Evolutionary conservation across 1,284 basidiomycete genomes (phyloP), one percentile per base, ranked within the genome.

Genomic region (Paramarasmius palmivorus): DNA sequence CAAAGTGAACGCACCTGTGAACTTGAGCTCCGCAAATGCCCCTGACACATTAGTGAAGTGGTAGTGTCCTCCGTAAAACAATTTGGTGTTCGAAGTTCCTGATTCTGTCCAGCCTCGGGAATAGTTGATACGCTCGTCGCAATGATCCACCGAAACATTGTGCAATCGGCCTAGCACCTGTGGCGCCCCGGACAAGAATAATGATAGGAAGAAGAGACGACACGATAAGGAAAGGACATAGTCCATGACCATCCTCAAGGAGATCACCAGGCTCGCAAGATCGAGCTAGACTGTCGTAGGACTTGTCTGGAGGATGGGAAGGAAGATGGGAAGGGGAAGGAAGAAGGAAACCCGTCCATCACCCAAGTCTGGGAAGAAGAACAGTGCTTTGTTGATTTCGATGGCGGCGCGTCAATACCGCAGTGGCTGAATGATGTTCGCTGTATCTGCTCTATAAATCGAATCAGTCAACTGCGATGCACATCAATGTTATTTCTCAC

Each of bases 101-200:
- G 35, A 53, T 38, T 34, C n/a, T 2, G n/a, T 59, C 60, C 40
- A 40, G 32, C 39, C 59, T 45, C 39, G 19, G 5, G 45, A 52
- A 19, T 32, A 72, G n/a, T 57, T 49, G 20, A 71, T 68, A 20
- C 61, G 53, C 7, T 60, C 42, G 53, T 70, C 57, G 17, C 59
- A 58, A 53, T 73, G 70, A 57, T 73, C 70, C 10, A 75, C 46
- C 2, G 72, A 72, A 8, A 73, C 56, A 58, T 75, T 75, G 19
- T 20, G 41, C 17, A 52, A 22, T 44, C 20, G 37, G 1, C 34
- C 36, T 29, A 22, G 19, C n/a, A 44, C 39, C 10, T 3, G 15
- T 20, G 26, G 20, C 25, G 36, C 12, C 9, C 19, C n/a, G 7
- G 36, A 23, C n/a, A 36, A 37, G 19, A 52, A 17, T 26, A 55